Evolutionary conservation across 495 filamentous ascomycete species (phyloP).

Genomic region (Thermothielavioides terrestris): DNA sequence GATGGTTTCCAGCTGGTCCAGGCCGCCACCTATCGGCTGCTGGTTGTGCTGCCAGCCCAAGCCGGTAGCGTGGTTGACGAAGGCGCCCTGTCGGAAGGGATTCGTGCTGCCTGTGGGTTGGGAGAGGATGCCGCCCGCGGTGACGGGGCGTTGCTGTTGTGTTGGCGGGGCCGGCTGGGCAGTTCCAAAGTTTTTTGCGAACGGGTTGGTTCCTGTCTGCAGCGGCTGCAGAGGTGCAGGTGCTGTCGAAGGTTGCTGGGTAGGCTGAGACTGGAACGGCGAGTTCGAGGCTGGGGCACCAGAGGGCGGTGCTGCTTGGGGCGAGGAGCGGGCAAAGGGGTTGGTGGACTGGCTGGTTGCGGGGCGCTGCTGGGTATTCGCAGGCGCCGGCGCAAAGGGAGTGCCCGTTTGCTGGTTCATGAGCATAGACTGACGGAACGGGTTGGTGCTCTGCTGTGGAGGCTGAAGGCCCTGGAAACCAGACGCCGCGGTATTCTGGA

Average conservation of each 20-base stretch:
- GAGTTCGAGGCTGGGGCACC: conserved; percentile 38
- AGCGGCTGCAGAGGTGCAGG: conserved; percentile 46
- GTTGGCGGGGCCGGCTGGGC: conserved; percentile 22
- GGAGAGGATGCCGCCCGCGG: conserved; percentile 41
- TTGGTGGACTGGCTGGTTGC: conserved; percentile 65
- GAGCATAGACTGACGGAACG: conserved; percentile 82
- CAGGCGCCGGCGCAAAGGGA: conserved; percentile 16
- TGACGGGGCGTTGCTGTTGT: conserved; percentile 34
- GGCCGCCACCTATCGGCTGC: conserved; percentile 76
- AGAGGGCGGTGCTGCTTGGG: conserved; percentile 42
- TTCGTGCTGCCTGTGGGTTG: conserved; percentile 85
- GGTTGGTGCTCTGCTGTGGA: conserved; percentile 62
- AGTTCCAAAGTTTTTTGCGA: conserved; percentile 45
- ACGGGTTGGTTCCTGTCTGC: conserved; percentile 65
- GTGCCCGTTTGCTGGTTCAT: conserved; percentile 45
- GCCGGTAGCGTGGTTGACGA: conserved; percentile 80
- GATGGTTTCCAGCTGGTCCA: conserved; percentile 71
- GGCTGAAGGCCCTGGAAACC: conserved; percentile 38
- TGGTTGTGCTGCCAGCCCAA: conserved; percentile 74
- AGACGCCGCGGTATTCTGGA: conserved; percentile 34
- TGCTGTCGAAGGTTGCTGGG: conserved; percentile 28
- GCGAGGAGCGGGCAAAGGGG: conserved; percentile 62
- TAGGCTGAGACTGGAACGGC: conserved; percentile 42
- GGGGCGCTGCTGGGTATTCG: conserved; percentile 27
- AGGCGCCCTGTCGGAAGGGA: conserved; percentile 82